phyloP scores from a whole-genome alignment of 2,329 filamentous ascomycete species.

The Colletotrichum sp. region DNA sequence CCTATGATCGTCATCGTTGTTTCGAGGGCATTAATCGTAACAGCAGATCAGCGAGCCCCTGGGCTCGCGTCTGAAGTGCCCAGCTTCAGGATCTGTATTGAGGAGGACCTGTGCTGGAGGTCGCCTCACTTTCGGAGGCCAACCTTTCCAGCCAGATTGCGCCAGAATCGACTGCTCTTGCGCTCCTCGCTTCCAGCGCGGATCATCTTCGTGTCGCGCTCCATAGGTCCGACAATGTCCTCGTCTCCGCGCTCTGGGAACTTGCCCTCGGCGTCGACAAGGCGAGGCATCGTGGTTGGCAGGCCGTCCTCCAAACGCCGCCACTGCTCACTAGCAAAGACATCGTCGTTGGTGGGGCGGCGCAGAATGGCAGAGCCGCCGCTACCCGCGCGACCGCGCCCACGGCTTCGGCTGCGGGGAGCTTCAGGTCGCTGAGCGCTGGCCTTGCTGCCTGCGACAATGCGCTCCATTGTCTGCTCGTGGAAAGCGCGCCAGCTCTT shows the following conservation, averaged over 20 bases:
- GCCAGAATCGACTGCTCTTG: conserved; percentile 53
- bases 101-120: neutral
- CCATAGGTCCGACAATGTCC: conserved; percentile 94
- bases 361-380: conserved; percentile 35
- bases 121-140: conserved; percentile 26
- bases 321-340: conserved; percentile 48
- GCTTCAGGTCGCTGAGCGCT: conserved; percentile 29
- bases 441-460: conserved; percentile 43
- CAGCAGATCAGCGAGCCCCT: neutral
- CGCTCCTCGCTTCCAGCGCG: conserved; percentile 49
- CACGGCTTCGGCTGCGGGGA: conserved; percentile 43
- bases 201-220: conserved; percentile 61
- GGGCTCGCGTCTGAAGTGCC: neutral
- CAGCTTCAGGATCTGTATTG: neutral
- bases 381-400: conserved; percentile 48
- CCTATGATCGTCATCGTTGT: conserved; percentile 5
- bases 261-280: conserved; percentile 78
- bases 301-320: conserved; percentile 58
- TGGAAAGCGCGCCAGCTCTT: conserved; percentile 74
- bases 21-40: conserved; percentile 16
- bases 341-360: conserved; percentile 39
- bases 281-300: conserved; percentile 69
- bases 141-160: conserved; percentile 52
- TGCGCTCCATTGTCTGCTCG: conserved; percentile 64
- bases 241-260: conserved; percentile 89